Evolutionary conservation across 1,139 yeast species (phyloP), one percentile per base, ranked within the genome.

Genomic region (Lodderomyces orthopsilosis): DNA sequence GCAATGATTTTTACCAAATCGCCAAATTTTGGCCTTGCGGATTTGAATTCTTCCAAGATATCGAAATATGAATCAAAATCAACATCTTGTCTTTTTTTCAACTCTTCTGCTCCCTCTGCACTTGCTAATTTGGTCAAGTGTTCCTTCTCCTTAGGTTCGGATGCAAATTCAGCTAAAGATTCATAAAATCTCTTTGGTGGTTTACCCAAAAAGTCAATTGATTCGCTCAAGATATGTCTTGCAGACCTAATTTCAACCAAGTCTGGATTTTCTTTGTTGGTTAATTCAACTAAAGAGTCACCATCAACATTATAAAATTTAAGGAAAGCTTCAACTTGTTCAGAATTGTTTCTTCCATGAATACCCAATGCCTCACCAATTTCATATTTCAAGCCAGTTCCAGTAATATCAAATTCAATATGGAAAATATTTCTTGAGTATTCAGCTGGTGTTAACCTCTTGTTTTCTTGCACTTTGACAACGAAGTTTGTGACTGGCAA

Each of bases 301-400:
- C 85, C 81, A 53, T 85, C 77, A 46, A 90, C 72, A 2, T 87
- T 89, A 59, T 90, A 93, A 60, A 74, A 77, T 26, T 73, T 56
- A 54, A 93, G 75, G 64, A 93, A 93, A 50, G 75, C 75, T 44
- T 73, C 79, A 41, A 90, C 96, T 40, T 72, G 76, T 27, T 70
- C 76, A 30, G 74, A 63, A 52, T 81, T 77, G 70, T 93, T 93
- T 59, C 94, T 84, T 38, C 95, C 97, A 58, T 93, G 98, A 47
- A 93, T 81, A 59, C 98, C 98, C 50, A 93, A 79, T 7, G 98
- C 96, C 71, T 93, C 98, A 62, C 98, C 98, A 60, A 93, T 87
- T 51, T 83, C 94, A 62, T 93, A 93, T 42, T 81, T 88, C 62
- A 93, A 75, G 23, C 95, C 97, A 35, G 98, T 90, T 42, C 95